Conservation (phyloP, 129 eudicot species). For the Rutidosis leptorrhynchoides region DNA sequence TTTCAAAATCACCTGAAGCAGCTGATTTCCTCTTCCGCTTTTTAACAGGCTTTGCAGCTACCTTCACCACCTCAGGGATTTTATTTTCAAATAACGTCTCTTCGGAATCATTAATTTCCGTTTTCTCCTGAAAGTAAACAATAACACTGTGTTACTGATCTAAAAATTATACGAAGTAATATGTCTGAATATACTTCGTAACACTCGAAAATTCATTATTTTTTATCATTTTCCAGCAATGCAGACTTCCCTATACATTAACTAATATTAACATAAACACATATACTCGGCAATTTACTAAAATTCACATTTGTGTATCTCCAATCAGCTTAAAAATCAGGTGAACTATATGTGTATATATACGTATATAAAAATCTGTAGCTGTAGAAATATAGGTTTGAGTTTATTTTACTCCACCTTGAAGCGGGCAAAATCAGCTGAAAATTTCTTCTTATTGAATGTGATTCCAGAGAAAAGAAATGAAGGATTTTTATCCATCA, state of each 20-base stretch:
- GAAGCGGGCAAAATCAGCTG: constrained; percentile 63
- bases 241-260: neutral
- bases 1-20: constrained; percentile 36
- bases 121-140: constrained; percentile 47
- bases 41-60: constrained; percentile 30
- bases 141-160: constrained; percentile 7
- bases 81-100: constrained; percentile 37
- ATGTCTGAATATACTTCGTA: neutral
- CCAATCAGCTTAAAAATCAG: neutral
- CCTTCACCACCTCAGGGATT: constrained; percentile 31
- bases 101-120: constrained; percentile 33
- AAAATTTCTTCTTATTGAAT: constrained; percentile 64
- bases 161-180: neutral
- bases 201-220: neutral
- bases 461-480: constrained; percentile 72
- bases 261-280: neutral
- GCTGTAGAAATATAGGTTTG: neutral
- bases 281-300: neutral
- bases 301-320: neutral
- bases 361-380: neutral
- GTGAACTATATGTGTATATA: neutral
- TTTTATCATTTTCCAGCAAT: neutral
- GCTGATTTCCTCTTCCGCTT: constrained; percentile 73
- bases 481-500: constrained; percentile 53
- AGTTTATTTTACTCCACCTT: constrained; percentile 51